These are phyloP conservation scores for Ceratobasidium sp. DNA, from an alignment of 1,284 basidiomycete genomes.

Conservation along the genomic window DNA sequence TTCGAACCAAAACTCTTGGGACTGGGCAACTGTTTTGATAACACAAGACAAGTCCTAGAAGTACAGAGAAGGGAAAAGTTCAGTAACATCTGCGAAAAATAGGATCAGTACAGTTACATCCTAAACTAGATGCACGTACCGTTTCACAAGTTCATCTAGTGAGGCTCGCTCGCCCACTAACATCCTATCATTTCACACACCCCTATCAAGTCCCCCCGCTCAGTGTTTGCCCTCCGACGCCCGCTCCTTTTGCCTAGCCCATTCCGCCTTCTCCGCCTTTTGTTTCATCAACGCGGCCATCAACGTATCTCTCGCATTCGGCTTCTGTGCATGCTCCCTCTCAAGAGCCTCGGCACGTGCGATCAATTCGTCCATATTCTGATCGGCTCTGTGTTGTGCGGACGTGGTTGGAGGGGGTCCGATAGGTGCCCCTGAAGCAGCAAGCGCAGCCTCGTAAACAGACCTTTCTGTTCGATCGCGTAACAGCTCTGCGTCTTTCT, in stretches of 20 bases:
- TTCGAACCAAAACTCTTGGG: too few relatives aligned
- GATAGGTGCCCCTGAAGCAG: neutral
- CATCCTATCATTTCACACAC: neutral
- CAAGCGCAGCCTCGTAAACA: conserved; percentile 9
- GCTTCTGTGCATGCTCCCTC: conserved; percentile 14
- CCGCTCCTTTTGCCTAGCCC: conserved; percentile 31
- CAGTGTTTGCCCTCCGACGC: neutral
- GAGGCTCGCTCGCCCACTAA: neutral
- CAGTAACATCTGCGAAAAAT: too few relatives aligned
- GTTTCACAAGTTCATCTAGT: neutral
- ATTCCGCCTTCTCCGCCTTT: conserved; percentile 39
- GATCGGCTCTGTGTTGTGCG: conserved; percentile 11
- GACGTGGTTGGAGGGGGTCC: conserved; percentile 21
- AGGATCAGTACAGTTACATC: too few relatives aligned
- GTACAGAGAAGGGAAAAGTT: too few relatives aligned
- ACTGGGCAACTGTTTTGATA: too few relatives aligned
- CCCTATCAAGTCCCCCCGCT: neutral
- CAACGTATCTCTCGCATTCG: conserved; percentile 32
- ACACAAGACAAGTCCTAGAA: too few relatives aligned
- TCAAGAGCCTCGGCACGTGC: conserved; percentile 33
- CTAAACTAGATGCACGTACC: neutral
- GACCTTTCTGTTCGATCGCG: conserved; percentile 17
- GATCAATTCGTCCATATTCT: conserved; percentile 28
- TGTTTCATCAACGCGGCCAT: conserved; percentile 36
- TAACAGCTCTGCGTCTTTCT: conserved; percentile 26